phyloP scores from a whole-genome alignment of 208 protist genomes.

The Jaenimonas drosophilae region DNA sequence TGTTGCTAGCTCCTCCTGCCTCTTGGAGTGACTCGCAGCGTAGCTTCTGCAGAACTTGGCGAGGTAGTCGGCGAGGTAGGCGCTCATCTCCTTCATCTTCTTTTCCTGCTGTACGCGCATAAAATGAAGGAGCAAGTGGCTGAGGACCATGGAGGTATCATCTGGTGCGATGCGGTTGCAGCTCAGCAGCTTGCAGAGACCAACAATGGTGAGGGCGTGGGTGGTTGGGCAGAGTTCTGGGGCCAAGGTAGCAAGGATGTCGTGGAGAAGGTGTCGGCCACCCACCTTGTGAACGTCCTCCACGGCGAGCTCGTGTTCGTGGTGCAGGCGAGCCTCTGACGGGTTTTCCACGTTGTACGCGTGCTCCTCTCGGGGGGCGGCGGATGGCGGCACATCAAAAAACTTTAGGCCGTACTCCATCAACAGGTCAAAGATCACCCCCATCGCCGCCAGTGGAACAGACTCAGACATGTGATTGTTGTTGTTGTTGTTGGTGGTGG shows the following conservation, averaged over 20 bases:
- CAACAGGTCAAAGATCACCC: conserved; percentile 71
- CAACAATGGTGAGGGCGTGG: conserved; percentile 21
- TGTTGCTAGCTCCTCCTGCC: conserved; percentile 44
- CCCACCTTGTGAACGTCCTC: conserved; percentile 84
- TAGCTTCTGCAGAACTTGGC: conserved; percentile 77
- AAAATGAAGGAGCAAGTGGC: conserved; percentile 59
- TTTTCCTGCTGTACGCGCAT: conserved; percentile 15
- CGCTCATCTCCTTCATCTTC: conserved; percentile 4
- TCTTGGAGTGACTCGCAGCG: conserved; percentile 58
- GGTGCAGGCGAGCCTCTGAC: conserved; percentile 51
- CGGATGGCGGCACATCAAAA: conserved; percentile 21
- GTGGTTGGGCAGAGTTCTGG: conserved; percentile 9
- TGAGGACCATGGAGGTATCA: conserved; percentile 35
- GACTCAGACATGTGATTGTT: conserved; percentile 6
- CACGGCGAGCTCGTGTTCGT: conserved; percentile 57
- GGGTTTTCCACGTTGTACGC: conserved; percentile 6
- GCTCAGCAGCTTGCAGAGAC: conserved; percentile 83
- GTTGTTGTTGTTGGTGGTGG: background rate
- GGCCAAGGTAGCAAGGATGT: conserved; percentile 40
- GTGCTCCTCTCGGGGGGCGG: background rate
- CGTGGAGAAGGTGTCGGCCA: conserved; percentile 34
- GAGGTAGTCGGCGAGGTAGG: conserved; percentile 61
- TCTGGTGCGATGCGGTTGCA: conserved; percentile 69
- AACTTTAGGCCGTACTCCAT: conserved; percentile 86
- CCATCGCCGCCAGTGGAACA: conserved; percentile 56